Base-by-base conservation (phyloP, 805 yeast species). In the Pichia thaimueangensis region DNA sequence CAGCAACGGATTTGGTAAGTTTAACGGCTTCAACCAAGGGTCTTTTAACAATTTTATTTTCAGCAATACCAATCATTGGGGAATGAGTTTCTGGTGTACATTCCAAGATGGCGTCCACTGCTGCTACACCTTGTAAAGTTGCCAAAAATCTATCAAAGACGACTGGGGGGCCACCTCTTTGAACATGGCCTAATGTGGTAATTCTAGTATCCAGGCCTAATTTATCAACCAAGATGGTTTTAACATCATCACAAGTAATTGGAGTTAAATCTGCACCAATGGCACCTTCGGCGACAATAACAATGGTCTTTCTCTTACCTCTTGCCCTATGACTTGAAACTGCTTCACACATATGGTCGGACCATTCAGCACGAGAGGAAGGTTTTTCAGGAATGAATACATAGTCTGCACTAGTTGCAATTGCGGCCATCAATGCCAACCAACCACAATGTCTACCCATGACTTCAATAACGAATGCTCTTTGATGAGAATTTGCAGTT, bases 381-480 rank as follows among this genome's bases (percentile, higher is more conserved):
- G 93, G 91, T 52, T 76, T 74, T 62, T 84, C 94, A 15, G 94
- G 94, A 49, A 84, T 82, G 55, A 84, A 76, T 37, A 84, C 80
- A 54, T 74, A 84, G 61, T 84, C 94, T 3, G 94, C 91, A 49
- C 88, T 78, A 13, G 87, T 78, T 12, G 87, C 75, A 46, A 84
- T 70, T 50, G 93, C 94, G 15, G 91, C 80, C 83, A 82, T 78
- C 48, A 84, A 66, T 1, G 85, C 91, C 49, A 84, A 70, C 94
- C 94, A 84, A 49, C 94, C 94, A 68, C 94, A 84, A 60, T 84
- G 88, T 63, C 94, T 73, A 47, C 94, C 94, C 94, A 84, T 84
- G 16, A 84, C 94, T 65, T 84, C 94, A 32, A 84, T 79, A 31
- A 84, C 86, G 56, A 84, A 84, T 4, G 91, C 93, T 58, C 94